A percentile compares a stretch with the other conserved stretches of the same genome.
Conservation (phyloP, 495 filamentous ascomycete genomes). For the Hypoxylon fuscum region DNA sequence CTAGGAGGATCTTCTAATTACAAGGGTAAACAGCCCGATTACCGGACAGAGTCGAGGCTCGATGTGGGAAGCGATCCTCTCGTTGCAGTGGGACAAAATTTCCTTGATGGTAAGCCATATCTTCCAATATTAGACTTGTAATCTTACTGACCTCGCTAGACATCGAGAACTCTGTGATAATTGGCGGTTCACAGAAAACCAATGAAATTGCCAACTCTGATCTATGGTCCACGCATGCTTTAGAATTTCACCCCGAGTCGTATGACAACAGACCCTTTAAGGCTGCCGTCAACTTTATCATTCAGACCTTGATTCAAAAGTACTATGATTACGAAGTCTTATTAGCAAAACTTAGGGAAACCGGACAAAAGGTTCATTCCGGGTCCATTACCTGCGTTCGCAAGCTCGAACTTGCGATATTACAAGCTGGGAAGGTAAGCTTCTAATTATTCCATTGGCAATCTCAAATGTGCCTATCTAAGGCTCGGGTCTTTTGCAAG, state of each 20-base stretch:
- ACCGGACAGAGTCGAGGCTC: slow-evolving; percentile 7
- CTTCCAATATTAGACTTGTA: not conserved
- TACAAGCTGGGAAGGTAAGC: slow-evolving; percentile 56
- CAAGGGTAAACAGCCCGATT: slow-evolving; percentile 55
- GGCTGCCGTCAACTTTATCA: slow-evolving; percentile 40
- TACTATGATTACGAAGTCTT: slow-evolving; percentile 41
- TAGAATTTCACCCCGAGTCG: slow-evolving; percentile 30
- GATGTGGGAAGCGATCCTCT: slow-evolving; percentile 33
- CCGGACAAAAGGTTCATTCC: slow-evolving; percentile 41
- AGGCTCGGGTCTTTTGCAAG: too few species aligned
- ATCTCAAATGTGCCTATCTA: too few species aligned
- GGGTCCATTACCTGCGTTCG: slow-evolving; percentile 49
- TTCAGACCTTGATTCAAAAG: slow-evolving; percentile 37
- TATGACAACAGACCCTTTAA: slow-evolving; percentile 39
- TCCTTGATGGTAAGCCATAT: slow-evolving; percentile 55
- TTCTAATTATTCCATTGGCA: not conserved
- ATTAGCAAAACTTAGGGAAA: slow-evolving; percentile 31
- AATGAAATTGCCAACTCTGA: slow-evolving; percentile 45
- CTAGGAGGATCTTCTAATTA: slow-evolving; percentile 32
- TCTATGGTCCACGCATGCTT: slow-evolving; percentile 47
- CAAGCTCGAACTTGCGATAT: slow-evolving; percentile 55
- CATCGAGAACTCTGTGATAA: slow-evolving; percentile 52
- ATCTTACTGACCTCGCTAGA: slow-evolving; percentile 40
- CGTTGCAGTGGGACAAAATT: slow-evolving; percentile 50
- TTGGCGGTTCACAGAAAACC: slow-evolving; percentile 34